These are phyloP conservation scores for Rosa multiflora DNA, from an alignment of 306 rosid species.

Conservation along the genomic window DNA sequence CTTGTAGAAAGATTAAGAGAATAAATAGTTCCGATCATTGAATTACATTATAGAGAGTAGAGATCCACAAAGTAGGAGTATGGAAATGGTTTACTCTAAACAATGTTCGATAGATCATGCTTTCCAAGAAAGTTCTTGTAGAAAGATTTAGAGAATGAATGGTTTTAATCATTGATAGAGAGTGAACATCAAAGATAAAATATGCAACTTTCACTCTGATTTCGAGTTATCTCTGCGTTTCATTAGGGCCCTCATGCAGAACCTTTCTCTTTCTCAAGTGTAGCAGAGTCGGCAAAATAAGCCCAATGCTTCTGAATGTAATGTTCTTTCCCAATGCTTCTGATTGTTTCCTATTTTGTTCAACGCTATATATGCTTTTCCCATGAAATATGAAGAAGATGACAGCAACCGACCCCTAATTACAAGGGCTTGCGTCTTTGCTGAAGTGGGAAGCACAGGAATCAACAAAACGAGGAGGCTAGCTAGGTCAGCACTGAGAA, in stretches of 20 bases:
- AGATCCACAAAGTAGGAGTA: too few relatives aligned
- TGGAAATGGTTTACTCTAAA: too few relatives aligned
- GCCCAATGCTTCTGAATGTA: neutral
- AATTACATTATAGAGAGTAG: too few relatives aligned
- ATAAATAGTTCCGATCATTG: neutral
- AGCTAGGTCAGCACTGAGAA: neutral
- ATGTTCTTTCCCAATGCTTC: too few relatives aligned
- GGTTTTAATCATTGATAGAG: neutral
- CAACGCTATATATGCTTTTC: neutral
- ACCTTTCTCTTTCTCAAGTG: neutral
- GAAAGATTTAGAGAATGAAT: neutral
- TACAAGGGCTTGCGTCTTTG: conserved; percentile 3
- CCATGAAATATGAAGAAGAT: neutral
- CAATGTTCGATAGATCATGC: neutral
- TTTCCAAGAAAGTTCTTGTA: neutral
- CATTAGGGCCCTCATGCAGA: neutral
- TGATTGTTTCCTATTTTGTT: neutral
- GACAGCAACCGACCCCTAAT: neutral
- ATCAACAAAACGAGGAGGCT: neutral
- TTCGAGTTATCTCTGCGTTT: neutral
- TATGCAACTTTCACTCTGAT: too few relatives aligned
- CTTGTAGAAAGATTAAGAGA: neutral
- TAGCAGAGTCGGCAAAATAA: neutral
- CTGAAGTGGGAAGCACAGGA: conserved; percentile 5
- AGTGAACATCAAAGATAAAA: too few relatives aligned